Evolutionary conservation across 2,329 filamentous ascomycete species (phyloP).

Genomic region (Fusarium sp.): DNA sequence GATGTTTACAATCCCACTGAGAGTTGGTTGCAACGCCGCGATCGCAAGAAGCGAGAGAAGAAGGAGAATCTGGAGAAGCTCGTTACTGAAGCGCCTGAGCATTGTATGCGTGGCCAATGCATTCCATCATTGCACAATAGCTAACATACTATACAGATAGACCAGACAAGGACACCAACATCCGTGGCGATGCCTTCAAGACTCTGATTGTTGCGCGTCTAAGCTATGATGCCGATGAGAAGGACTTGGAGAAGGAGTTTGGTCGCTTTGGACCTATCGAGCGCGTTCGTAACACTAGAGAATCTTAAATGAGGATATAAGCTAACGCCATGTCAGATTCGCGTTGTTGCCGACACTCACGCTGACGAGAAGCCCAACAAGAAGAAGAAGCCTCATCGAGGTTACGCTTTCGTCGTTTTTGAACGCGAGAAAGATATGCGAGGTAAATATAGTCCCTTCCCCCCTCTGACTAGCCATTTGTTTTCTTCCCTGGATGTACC

Average conservation of each 20-base stretch:
- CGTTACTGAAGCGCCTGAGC: constrained; percentile 71
- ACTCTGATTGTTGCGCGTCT: constrained; percentile 93
- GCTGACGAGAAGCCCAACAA: constrained; percentile 77
- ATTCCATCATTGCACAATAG: background rate
- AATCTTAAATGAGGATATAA: background rate
- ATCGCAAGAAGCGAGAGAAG: constrained; percentile 86
- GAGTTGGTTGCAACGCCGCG: constrained; percentile 90
- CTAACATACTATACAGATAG: constrained; percentile 68
- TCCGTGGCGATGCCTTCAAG: constrained; percentile 93
- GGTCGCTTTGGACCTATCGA: constrained; percentile 94
- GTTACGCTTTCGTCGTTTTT: constrained; percentile 97
- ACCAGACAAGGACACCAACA: constrained; percentile 85
- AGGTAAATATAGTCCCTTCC: constrained; percentile 74
- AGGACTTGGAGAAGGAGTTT: constrained; percentile 94
- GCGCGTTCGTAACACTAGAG: constrained; percentile 68
- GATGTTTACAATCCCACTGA: constrained; percentile 85
- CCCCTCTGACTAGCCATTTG: constrained; percentile 47
- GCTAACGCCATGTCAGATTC: constrained; percentile 71
- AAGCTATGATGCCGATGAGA: constrained; percentile 87
- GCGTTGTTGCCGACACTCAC: constrained; percentile 84
- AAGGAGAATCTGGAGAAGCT: constrained; percentile 73
- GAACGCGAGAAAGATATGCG: constrained; percentile 99
- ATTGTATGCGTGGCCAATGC: constrained; percentile 62
- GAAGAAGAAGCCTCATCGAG: constrained; percentile 83
- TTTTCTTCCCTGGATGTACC: constrained; percentile 43